phyloP scores from a whole-genome alignment of 129 eudicot genomes.

The Erigeron canadensis region DNA sequence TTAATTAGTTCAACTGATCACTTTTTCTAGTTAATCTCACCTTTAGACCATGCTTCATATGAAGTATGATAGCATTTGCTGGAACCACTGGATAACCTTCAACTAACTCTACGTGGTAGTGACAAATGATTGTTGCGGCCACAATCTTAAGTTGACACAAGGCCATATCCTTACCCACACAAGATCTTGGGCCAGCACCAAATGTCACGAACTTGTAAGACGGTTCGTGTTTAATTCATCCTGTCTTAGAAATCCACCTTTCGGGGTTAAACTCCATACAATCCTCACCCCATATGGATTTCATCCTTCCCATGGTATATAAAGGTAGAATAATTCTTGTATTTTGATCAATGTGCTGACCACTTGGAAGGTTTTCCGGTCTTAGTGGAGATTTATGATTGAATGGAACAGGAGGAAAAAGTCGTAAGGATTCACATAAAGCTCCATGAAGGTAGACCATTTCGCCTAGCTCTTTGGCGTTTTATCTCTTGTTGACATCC shows the following conservation, averaged over 20 bases:
- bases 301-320: conserved; percentile 53
- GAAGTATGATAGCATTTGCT: conserved; percentile 33
- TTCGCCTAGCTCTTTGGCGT: conserved; percentile 8
- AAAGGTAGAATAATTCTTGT: conserved; percentile 33
- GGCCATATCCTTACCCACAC: conserved; percentile 59
- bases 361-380: conserved; percentile 55
- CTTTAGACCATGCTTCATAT: conserved; percentile 51
- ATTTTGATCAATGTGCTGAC: conserved; percentile 28
- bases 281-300: conserved; percentile 56
- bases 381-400: conserved; percentile 43
- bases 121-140: conserved; percentile 33
- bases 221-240: conserved; percentile 47
- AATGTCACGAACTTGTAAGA: conserved; percentile 52
- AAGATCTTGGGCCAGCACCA: conserved; percentile 55
- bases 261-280: conserved; percentile 57
- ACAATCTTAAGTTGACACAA: conserved; percentile 48
- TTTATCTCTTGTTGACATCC: conserved; percentile 9
- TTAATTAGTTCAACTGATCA: background rate
- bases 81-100: conserved; percentile 37
- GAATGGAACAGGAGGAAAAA: conserved; percentile 51
- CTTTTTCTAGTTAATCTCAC: conserved; percentile 27
- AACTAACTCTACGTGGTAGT: conserved; percentile 37
- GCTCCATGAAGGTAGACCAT: conserved; percentile 64
- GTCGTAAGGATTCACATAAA: conserved; percentile 56
- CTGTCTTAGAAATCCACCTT: conserved; percentile 51